phyloP scores from a whole-genome alignment of 1,284 basidiomycete genomes.

The Farysia itapuensis region DNA sequence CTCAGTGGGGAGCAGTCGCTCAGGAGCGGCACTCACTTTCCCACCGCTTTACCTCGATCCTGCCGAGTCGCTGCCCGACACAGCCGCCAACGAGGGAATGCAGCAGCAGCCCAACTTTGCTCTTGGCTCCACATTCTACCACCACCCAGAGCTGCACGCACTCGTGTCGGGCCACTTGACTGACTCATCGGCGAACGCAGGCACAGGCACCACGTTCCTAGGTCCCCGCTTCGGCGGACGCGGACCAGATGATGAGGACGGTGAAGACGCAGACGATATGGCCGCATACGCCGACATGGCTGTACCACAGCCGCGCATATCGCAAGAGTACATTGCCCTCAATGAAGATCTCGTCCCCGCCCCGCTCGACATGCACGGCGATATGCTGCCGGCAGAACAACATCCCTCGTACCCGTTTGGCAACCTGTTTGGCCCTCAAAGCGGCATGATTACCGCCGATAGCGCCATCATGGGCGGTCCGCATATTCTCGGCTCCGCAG shows the following conservation, averaged over 20 bases:
- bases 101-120: constrained; percentile 21
- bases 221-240: constrained; percentile 11
- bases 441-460: constrained; percentile 22
- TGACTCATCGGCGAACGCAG: constrained; percentile 18
- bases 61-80: constrained; percentile 6
- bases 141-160: constrained; percentile 29
- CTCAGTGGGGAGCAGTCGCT: constrained; percentile 16
- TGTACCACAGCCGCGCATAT: constrained; percentile 27
- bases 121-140: constrained; percentile 37
- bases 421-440: constrained; percentile 34
- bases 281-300: constrained; percentile 12
- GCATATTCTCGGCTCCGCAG: background rate
- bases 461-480: constrained; percentile 27
- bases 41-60: constrained; percentile 42
- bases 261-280: constrained; percentile 11
- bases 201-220: constrained; percentile 10
- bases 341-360: constrained; percentile 47
- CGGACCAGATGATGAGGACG: constrained; percentile 10
- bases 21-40: constrained; percentile 27
- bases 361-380: constrained; percentile 41
- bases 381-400: constrained; percentile 49
- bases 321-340: constrained; percentile 26
- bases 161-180: constrained; percentile 31
- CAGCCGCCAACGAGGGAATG: constrained; percentile 1
- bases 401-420: constrained; percentile 52